Evolutionary conservation across 768 basidiomycete genomes (phyloP).

Genomic region (Tricholoma sp.): DNA sequence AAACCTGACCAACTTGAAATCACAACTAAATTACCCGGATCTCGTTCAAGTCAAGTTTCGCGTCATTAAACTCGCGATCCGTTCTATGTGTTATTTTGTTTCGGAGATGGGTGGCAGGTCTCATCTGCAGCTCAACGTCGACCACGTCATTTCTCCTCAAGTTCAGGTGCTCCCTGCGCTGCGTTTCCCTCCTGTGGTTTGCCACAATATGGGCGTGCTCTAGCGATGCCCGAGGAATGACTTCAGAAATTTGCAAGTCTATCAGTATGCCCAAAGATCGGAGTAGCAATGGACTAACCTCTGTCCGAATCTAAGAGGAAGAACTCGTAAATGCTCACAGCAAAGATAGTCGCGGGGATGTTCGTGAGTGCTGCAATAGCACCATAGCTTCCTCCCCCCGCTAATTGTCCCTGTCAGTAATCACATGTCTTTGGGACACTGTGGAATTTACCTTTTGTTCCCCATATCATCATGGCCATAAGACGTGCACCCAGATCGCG

Average conservation of each 20-base stretch:
- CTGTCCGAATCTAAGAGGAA: constrained; percentile 56
- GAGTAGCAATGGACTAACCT: constrained; percentile 31
- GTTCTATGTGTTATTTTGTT: not conserved
- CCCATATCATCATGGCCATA: constrained; percentile 60
- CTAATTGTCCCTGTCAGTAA: constrained; percentile 18
- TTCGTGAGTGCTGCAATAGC: constrained; percentile 45
- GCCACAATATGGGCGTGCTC: constrained; percentile 6
- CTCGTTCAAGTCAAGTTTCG: too few relatives aligned
- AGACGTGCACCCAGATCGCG: constrained; percentile 65
- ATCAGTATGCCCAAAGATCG: not conserved
- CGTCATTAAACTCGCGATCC: not conserved
- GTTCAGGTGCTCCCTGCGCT: not conserved
- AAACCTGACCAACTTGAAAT: too few relatives aligned
- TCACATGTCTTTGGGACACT: constrained; percentile 1
- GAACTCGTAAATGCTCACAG: constrained; percentile 47
- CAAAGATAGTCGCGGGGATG: constrained; percentile 58
- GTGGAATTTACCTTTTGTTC: constrained; percentile 28
- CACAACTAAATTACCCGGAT: too few relatives aligned
- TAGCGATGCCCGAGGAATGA: constrained; percentile 11
- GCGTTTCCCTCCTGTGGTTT: not conserved
- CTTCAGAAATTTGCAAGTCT: not conserved
- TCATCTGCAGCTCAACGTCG: not conserved
- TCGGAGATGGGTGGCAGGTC: not conserved
- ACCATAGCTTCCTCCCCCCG: constrained; percentile 50
- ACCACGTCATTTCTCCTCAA: not conserved